phyloP scores from a whole-genome alignment of 169 alveolate genomes.

The Plasmodium inui region DNA sequence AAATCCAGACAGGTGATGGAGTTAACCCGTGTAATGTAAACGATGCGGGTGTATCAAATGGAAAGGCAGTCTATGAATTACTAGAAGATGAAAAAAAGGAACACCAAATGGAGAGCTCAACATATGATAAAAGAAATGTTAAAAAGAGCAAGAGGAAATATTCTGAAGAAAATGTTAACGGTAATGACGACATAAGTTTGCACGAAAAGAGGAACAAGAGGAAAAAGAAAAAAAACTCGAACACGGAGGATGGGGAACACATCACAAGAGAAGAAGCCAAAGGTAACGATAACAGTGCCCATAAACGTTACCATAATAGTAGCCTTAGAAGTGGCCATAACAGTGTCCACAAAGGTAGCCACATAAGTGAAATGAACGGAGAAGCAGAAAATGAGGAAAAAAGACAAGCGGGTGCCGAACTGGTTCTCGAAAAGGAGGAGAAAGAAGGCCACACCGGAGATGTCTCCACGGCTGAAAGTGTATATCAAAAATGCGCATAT shows the following conservation, averaged over 20 bases:
- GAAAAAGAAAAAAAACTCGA: neutral
- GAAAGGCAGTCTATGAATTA: neutral
- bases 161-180: neutral
- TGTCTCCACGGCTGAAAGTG: neutral
- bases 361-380: neutral
- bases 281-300: neutral
- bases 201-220: constrained; percentile 1
- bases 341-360: neutral
- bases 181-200: neutral
- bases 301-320: neutral
- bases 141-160: constrained; percentile 5
- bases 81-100: neutral
- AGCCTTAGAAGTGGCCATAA: neutral
- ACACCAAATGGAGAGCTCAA: neutral
- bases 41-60: neutral
- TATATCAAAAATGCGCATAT: neutral
- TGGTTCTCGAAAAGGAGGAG: neutral
- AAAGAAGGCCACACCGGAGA: neutral
- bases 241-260: neutral
- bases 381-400: neutral
- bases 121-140: constrained; percentile 17
- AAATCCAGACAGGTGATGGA: neutral
- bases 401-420: neutral
- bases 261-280: neutral
- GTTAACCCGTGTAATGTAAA: neutral